phyloP scores from a whole-genome alignment of 306 rosid genomes.

The Albizia julibrissin region DNA sequence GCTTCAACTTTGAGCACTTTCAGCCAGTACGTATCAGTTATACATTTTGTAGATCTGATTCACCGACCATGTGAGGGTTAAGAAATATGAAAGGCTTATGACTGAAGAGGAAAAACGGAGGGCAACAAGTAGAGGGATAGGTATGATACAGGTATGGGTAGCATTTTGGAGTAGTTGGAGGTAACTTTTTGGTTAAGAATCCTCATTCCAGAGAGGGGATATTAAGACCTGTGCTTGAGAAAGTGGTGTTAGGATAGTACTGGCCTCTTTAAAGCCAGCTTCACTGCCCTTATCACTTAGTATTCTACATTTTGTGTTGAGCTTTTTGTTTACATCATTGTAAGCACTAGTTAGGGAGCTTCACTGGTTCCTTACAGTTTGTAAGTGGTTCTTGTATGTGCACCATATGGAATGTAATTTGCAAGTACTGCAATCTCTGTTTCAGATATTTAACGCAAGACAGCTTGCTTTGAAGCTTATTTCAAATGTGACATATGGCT shows the following conservation, averaged over 20 bases:
- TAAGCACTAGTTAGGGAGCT: not conserved
- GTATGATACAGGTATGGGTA: not conserved
- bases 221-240: not conserved
- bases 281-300: not conserved
- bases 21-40: not conserved
- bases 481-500: constrained; percentile 93
- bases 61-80: constrained; percentile 4
- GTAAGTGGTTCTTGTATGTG: constrained; percentile 30
- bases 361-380: not conserved
- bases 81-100: not conserved
- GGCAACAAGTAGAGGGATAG: not conserved
- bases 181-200: not conserved
- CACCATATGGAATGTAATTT: constrained; percentile 24
- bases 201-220: not conserved
- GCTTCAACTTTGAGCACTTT: not conserved
- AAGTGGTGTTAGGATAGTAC: not conserved
- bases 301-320: not conserved
- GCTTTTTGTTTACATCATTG: not conserved
- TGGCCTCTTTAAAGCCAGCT: not conserved
- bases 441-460: constrained; percentile 86
- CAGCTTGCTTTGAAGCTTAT: constrained; percentile 96
- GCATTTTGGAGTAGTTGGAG: not conserved
- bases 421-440: constrained; percentile 30
- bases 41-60: constrained; percentile 26
- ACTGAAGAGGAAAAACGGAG: not conserved